A percentile compares a stretch with the other conserved stretches of the same genome.
Evolutionary conservation across 2,329 filamentous ascomycete species (phyloP).

Genomic region (Venturia carpophila): DNA sequence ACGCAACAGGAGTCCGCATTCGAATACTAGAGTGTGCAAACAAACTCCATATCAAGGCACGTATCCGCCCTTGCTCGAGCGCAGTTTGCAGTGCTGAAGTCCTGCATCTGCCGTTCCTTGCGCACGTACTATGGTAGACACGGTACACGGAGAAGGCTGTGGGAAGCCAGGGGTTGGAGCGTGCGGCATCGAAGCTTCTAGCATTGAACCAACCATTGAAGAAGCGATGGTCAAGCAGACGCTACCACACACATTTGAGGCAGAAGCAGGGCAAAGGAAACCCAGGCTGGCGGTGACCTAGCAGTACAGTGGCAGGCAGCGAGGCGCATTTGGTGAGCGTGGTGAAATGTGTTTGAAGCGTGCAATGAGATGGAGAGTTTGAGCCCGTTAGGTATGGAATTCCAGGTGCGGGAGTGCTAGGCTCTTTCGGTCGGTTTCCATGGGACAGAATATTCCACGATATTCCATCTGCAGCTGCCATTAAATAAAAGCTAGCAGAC

Average conservation of each 20-base stretch:
- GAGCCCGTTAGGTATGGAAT: background rate
- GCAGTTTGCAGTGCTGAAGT: background rate
- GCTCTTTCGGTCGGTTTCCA: background rate
- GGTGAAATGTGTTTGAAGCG: background rate
- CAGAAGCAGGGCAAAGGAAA: background rate
- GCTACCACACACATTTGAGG: background rate
- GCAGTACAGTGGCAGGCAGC: background rate
- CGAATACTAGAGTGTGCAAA: background rate
- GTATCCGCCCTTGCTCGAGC: background rate
- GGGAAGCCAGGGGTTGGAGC: background rate
- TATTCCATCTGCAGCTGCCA: background rate
- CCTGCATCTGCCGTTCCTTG: background rate
- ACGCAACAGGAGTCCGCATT: background rate
- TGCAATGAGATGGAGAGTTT: background rate
- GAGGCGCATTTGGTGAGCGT: background rate
- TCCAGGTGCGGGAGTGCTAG: background rate
- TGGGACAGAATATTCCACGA: background rate
- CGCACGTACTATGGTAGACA: background rate
- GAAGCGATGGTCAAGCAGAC: too few species aligned
- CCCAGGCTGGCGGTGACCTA: background rate
- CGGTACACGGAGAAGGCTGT: slow-evolving; percentile 4
- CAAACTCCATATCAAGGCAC: background rate
- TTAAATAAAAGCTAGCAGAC: slow-evolving; percentile 11
- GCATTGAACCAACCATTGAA: background rate
- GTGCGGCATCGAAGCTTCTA: slow-evolving; percentile 6